Evolutionary conservation across 1,139 yeast species (phyloP).

Genomic region (Protomyces lactucae-debilis): DNA sequence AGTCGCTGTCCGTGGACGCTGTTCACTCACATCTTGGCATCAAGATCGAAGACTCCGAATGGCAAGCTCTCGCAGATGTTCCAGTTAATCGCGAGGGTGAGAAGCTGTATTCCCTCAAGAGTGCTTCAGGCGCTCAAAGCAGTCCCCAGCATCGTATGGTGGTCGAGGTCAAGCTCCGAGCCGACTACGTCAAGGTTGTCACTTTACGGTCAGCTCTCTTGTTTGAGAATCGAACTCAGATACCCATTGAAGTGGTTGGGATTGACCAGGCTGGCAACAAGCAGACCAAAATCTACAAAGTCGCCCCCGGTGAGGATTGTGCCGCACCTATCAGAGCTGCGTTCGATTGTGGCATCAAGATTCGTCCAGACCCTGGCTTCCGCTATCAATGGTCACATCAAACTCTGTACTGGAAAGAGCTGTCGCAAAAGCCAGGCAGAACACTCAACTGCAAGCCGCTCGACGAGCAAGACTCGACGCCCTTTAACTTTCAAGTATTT

Average conservation of each 20-base stretch:
- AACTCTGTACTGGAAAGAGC: conserved; percentile 59
- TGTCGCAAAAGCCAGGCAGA: conserved; percentile 47
- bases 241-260: conserved; percentile 50
- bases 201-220: conserved; percentile 69
- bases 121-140: neutral
- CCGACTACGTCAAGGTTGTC: conserved; percentile 73
- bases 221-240: conserved; percentile 65
- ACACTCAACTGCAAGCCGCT: conserved; percentile 60
- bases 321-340: conserved; percentile 73
- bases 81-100: conserved; percentile 83
- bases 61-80: conserved; percentile 51
- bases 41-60: conserved; percentile 50
- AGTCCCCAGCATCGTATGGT: conserved; percentile 59
- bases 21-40: conserved; percentile 20
- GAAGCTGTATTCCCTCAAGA: conserved; percentile 58
- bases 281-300: conserved; percentile 31
- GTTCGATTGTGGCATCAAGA: conserved; percentile 52
- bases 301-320: conserved; percentile 49
- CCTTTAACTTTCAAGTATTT: conserved; percentile 68
- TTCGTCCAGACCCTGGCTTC: conserved; percentile 57
- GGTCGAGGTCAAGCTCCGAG: conserved; percentile 64
- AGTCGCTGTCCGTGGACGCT: conserved; percentile 39
- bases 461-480: conserved; percentile 37
- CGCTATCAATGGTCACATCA: conserved; percentile 65
- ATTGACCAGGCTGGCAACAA: conserved; percentile 36